A percentile compares a stretch with the other conserved stretches of the same genome.
phyloP scores from a whole-genome alignment of 129 eudicot species.

The Helianthus tuberosus region DNA sequence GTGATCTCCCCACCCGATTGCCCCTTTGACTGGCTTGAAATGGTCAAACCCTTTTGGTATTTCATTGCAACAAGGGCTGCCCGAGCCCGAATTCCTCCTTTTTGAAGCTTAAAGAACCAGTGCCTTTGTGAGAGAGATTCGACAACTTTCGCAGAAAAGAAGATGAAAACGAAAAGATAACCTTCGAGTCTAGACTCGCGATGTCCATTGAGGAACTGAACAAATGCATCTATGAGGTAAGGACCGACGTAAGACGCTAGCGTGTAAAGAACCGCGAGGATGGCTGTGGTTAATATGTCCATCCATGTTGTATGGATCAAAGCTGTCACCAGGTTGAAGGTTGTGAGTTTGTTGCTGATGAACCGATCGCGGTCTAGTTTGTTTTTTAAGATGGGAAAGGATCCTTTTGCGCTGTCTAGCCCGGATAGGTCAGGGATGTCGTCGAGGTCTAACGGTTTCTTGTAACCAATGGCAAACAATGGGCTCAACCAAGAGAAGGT shows the following conservation, averaged over 20 bases:
- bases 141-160: constrained; percentile 65
- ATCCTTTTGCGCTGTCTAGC: constrained; percentile 59
- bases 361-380: constrained; percentile 34
- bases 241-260: constrained; percentile 86
- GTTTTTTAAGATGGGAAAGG: constrained; percentile 49
- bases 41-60: constrained; percentile 77
- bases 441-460: constrained; percentile 67
- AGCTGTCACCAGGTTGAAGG: constrained; percentile 59
- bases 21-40: constrained; percentile 64
- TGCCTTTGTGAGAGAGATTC: constrained; percentile 71
- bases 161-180: constrained; percentile 57
- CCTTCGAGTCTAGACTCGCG: constrained; percentile 53
- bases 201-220: constrained; percentile 64
- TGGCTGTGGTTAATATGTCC: constrained; percentile 60
- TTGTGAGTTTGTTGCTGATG: constrained; percentile 40
- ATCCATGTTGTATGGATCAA: constrained; percentile 59
- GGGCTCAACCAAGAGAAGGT: constrained; percentile 84
- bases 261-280: constrained; percentile 52
- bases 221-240: constrained; percentile 75
- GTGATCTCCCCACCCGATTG: constrained; percentile 77
- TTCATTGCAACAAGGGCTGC: constrained; percentile 74
- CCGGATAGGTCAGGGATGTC: constrained; percentile 77
- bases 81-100: constrained; percentile 66
- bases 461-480: constrained; percentile 62
- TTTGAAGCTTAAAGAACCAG: constrained; percentile 81